These are phyloP conservation scores for Eucalyptus cladocalyx DNA, from an alignment of 345 rosid genomes.

Conservation along the genomic window DNA sequence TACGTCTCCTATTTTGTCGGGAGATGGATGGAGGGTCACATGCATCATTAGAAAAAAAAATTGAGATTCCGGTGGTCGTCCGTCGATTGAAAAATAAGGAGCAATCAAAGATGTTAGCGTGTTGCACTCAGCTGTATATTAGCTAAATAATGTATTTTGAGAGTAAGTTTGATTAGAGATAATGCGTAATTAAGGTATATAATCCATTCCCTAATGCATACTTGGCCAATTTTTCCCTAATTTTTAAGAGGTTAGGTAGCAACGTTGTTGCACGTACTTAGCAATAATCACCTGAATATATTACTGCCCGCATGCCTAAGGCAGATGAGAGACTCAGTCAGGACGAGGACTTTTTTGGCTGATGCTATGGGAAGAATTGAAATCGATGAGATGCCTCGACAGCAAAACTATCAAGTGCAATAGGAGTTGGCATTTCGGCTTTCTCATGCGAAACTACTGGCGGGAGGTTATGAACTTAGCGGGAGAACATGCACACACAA, in stretches of 20 bases:
- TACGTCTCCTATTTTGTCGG: not conserved
- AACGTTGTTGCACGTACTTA: not conserved
- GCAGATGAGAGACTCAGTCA: not conserved
- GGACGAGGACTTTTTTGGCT: not conserved
- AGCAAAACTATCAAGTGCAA: not conserved
- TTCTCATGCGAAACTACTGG: not conserved
- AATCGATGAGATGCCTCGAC: not conserved
- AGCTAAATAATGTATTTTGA: not conserved
- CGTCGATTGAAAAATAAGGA: not conserved
- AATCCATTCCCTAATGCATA: not conserved
- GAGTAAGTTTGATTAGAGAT: not conserved
- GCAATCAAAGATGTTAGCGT: not conserved
- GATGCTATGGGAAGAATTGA: not conserved
- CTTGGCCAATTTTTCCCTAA: not conserved
- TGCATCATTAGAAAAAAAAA: not conserved
- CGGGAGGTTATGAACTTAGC: not conserved
- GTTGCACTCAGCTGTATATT: not conserved
- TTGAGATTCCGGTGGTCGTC: not conserved
- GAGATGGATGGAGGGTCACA: not conserved
- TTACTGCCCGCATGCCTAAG: not conserved
- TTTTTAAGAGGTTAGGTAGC: not conserved
- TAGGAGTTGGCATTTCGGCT: not conserved
- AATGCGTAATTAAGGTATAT: not conserved
- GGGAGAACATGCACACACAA: not conserved
- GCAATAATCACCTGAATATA: not conserved